Evolutionary conservation across 2,329 filamentous ascomycete species (phyloP).

Genomic region (Fusarium subtropicale): DNA sequence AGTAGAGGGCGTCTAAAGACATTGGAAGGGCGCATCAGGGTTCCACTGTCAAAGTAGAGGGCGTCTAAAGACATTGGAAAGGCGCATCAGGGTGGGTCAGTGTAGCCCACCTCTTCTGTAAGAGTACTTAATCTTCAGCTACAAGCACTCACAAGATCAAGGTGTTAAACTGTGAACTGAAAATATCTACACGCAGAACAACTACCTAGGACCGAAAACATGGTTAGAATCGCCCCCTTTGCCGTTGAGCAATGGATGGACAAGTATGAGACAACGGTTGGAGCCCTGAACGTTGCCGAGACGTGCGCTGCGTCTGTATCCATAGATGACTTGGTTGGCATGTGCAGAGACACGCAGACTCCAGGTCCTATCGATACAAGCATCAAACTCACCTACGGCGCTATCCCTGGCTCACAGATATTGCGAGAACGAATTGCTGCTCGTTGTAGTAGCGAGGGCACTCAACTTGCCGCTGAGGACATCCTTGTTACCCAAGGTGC

Average conservation of each 20-base stretch:
- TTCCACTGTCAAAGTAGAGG: not conserved
- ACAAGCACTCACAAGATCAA: not conserved
- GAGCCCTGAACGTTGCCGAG: slow-evolving; percentile 78
- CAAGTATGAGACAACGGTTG: slow-evolving; percentile 66
- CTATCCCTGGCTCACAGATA: slow-evolving; percentile 74
- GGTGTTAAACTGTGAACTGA: not conserved
- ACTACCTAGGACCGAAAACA: slow-evolving; percentile 40
- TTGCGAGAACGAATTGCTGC: slow-evolving; percentile 73
- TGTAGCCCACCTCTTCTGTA: not conserved
- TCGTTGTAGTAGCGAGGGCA: slow-evolving; percentile 70
- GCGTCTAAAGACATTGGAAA: slow-evolving; percentile 2
- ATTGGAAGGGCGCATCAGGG: not conserved
- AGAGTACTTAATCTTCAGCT: slow-evolving; percentile 2
- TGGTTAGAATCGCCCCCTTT: slow-evolving; percentile 71
- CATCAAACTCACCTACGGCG: slow-evolving; percentile 76
- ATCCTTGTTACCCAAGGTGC: slow-evolving; percentile 83
- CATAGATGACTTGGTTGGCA: slow-evolving; percentile 70
- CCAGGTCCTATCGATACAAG: slow-evolving; percentile 60
- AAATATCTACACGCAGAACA: not conserved
- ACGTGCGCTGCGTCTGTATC: slow-evolving; percentile 83
- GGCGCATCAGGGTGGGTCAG: not conserved
- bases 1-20: slow-evolving; percentile 4
- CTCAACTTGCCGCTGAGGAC: slow-evolving; percentile 64
- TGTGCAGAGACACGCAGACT: slow-evolving; percentile 66
- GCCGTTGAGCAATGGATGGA: slow-evolving; percentile 80